phyloP scores from a whole-genome alignment of 169 alveolate species.

The Plasmodium vivax region DNA sequence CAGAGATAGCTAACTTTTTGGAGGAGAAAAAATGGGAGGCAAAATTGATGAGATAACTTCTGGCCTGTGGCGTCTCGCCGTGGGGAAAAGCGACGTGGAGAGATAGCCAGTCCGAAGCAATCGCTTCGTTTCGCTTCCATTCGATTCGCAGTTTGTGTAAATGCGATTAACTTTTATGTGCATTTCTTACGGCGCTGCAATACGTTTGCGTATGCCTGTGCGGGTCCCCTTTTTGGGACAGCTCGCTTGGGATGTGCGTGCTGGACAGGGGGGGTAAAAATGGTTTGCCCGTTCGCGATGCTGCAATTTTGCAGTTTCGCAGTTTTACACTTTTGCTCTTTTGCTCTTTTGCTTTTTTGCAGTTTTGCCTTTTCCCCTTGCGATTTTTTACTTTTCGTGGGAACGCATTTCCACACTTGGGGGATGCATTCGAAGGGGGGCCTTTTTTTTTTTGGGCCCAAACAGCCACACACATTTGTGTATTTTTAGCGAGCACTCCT shows the following conservation, averaged over 20 bases:
- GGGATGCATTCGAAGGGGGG: neutral
- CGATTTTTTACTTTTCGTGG: neutral
- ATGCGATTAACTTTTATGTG: neutral
- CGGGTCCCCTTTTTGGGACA: neutral
- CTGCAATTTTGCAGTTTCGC: neutral
- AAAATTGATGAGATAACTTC: neutral
- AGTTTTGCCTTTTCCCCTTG: neutral
- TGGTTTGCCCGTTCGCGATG: neutral
- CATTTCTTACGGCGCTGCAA: neutral
- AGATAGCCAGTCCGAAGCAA: neutral
- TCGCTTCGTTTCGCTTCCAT: neutral
- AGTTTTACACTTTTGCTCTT: neutral
- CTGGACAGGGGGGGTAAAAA: neutral
- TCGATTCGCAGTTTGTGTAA: neutral
- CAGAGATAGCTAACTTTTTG: neutral
- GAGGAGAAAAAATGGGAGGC: neutral
- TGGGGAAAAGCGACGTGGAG: neutral
- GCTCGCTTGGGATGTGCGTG: neutral
- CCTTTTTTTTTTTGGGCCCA: neutral
- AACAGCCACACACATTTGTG: neutral
- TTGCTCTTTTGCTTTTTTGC: neutral
- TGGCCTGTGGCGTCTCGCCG: neutral
- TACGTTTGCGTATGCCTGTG: neutral
- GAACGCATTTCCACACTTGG: neutral
- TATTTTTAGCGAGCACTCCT: neutral